phyloP scores from a whole-genome alignment of 2,329 filamentous ascomycete genomes.

The Didymella sp. region DNA sequence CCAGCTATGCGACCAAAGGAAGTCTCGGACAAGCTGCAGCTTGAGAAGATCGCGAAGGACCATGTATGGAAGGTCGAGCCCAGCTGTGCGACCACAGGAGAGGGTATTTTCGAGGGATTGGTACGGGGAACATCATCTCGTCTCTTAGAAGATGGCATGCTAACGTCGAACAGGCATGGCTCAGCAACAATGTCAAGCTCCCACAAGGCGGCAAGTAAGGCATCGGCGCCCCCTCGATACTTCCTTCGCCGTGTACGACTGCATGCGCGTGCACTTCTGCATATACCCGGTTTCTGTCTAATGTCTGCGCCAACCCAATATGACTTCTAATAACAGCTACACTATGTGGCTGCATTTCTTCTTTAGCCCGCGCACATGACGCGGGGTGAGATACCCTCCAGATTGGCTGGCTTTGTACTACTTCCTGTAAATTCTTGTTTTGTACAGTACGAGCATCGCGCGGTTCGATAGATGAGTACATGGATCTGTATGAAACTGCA shows the following conservation, averaged over 20 bases:
- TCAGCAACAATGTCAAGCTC: slow-evolving; percentile 60
- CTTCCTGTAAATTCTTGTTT: slow-evolving; percentile 20
- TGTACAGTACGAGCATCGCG: slow-evolving; percentile 20
- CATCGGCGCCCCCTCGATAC: slow-evolving; percentile 9
- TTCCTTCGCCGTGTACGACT: slow-evolving; percentile 40
- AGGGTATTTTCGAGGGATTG: slow-evolving; percentile 61
- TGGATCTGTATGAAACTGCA: slow-evolving; percentile 30
- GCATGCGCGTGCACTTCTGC: slow-evolving; percentile 45
- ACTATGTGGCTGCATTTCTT: slow-evolving; percentile 12
- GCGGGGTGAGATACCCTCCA: slow-evolving; percentile 25
- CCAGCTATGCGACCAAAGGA: slow-evolving; percentile 59
- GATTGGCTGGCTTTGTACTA: slow-evolving; percentile 22
- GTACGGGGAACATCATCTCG: slow-evolving; percentile 33
- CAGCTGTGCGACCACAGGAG: slow-evolving; percentile 61
- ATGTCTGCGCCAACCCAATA: slow-evolving; percentile 29
- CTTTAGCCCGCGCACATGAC: slow-evolving; percentile 17
- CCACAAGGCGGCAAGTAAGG: slow-evolving; percentile 48
- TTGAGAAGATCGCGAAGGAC: slow-evolving; percentile 59
- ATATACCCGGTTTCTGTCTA: slow-evolving; percentile 48
- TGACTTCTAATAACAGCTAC: slow-evolving; percentile 34
- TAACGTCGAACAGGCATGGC: slow-evolving; percentile 57
- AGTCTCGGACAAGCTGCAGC: slow-evolving; percentile 57
- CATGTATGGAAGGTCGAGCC: slow-evolving; percentile 63
- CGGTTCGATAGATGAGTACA: slow-evolving; percentile 30
- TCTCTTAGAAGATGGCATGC: slow-evolving; percentile 11